These are phyloP conservation scores for Cryptosporidium ubiquitum DNA, from an alignment of 169 alveolate genomes.

Conservation along the genomic window DNA sequence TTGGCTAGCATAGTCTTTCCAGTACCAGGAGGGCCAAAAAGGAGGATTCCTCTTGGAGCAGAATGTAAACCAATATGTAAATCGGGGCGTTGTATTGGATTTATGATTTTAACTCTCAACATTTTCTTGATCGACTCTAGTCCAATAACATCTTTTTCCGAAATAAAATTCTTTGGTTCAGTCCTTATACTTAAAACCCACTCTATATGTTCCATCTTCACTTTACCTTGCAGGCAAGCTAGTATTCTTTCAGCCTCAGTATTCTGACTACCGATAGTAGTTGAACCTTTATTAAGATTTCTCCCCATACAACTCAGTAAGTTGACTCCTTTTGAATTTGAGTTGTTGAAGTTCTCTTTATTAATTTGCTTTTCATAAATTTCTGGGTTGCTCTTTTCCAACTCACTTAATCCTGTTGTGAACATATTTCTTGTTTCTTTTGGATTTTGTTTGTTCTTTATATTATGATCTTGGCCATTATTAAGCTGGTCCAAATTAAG, in stretches of 20 bases:
- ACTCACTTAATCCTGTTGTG: slow-evolving; percentile 42
- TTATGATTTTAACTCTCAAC: slow-evolving; percentile 85
- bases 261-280: neutral
- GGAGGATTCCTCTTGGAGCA: slow-evolving; percentile 88
- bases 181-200: slow-evolving; percentile 73
- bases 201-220: slow-evolving; percentile 49
- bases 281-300: neutral
- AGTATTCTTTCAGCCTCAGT: slow-evolving; percentile 23
- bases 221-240: slow-evolving; percentile 5
- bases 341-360: slow-evolving; percentile 15
- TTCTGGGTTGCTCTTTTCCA: slow-evolving; percentile 32
- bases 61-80: slow-evolving; percentile 86
- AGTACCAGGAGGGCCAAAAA: slow-evolving; percentile 91
- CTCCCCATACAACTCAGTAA: neutral
- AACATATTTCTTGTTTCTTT: neutral
- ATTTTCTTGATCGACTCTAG: slow-evolving; percentile 76
- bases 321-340: neutral
- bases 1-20: slow-evolving; percentile 91
- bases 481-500: neutral
- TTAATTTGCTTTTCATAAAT: neutral
- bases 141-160: slow-evolving; percentile 63
- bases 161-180: slow-evolving; percentile 52
- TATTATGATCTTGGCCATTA: too few species aligned
- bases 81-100: slow-evolving; percentile 87
- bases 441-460: neutral